Evolutionary conservation across 495 filamentous ascomycete genomes (phyloP).

Genomic region (Aspergillus panamensis): DNA sequence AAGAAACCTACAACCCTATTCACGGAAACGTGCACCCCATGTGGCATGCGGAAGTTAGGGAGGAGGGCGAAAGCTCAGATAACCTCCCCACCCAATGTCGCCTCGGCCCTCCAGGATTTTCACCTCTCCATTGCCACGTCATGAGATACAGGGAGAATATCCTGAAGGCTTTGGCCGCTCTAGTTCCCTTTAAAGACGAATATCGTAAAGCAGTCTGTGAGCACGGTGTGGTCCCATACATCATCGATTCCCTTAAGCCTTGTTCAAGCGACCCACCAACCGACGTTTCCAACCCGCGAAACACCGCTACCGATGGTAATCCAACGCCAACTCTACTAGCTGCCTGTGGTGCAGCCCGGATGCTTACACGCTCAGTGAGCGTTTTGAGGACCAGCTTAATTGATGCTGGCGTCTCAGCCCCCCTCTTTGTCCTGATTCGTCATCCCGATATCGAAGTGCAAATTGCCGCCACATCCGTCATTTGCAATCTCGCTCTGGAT

Average conservation of each 20-base stretch:
- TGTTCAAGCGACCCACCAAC: constrained; percentile 37
- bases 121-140: constrained; percentile 63
- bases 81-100: constrained; percentile 28
- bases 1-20: constrained; percentile 58
- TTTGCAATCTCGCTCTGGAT: constrained; percentile 80
- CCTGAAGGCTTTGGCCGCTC: constrained; percentile 72
- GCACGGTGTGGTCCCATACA: constrained; percentile 70
- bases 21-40: constrained; percentile 34
- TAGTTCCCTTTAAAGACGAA: constrained; percentile 77
- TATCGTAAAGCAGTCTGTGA: constrained; percentile 82
- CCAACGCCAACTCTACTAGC: constrained; percentile 70
- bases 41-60: constrained; percentile 40
- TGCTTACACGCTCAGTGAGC: constrained; percentile 77
- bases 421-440: constrained; percentile 71
- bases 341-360: constrained; percentile 74
- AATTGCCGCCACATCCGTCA: constrained; percentile 74
- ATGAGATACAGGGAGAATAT: constrained; percentile 73
- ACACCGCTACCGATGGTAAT: constrained; percentile 43
- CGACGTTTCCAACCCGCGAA: constrained; percentile 35
- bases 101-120: constrained; percentile 60
- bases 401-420: constrained; percentile 76
- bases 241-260: constrained; percentile 77
- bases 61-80: constrained; percentile 22
- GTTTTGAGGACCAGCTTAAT: constrained; percentile 81
- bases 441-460: constrained; percentile 78